Evolutionary conservation across 345 rosid genomes (phyloP), one percentile per base, ranked within the genome.

Genomic region (Microcos paniculata): DNA sequence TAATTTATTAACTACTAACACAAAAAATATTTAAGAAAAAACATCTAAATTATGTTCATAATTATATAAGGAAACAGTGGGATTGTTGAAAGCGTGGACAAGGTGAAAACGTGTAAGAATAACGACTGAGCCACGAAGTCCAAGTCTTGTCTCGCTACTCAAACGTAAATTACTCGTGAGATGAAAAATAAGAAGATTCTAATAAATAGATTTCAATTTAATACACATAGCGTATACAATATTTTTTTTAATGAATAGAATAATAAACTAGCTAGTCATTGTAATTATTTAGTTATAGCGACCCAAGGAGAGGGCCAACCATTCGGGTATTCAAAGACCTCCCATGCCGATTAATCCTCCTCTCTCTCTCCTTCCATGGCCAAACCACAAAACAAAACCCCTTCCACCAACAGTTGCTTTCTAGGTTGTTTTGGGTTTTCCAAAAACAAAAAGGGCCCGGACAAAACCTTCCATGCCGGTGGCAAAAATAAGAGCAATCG

Each of bases 351-450:
- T n/a, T n/a, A n/a, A n/a, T 45, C 35, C n/a, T 15, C 24, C 46
- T 5, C 15, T 21, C 69, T 31, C 35, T 23, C 65, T 53, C n/a
- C 55, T 71, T 46, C 76, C 65, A 84, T 86, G 89, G 84, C 84
- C 38, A 77, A 74, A 69, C 46, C 55, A 21, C 78, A 52, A 24
- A 71, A 78, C 64, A 75, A 57, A 72, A 4, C 18, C 42, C 79
- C 33, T 38, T 62, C n/a, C 53, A 79, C 72, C 76, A 70, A 71
- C 35, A 28, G 74, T 23, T 73, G 70, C 46, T 83, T 88, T 70
- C 80, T 86, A 1, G 51, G 78, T 24, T 88, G 92, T 78, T 87
- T 90, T 56, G 90, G 94, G 28, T 69, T 81, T 35, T 74, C 84
- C 73, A 23, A 76, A 58, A 75, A 81, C 59, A 62, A 63, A 33